phyloP scores from a whole-genome alignment of 148 eudicot genomes.

The Rhododendron molle region DNA sequence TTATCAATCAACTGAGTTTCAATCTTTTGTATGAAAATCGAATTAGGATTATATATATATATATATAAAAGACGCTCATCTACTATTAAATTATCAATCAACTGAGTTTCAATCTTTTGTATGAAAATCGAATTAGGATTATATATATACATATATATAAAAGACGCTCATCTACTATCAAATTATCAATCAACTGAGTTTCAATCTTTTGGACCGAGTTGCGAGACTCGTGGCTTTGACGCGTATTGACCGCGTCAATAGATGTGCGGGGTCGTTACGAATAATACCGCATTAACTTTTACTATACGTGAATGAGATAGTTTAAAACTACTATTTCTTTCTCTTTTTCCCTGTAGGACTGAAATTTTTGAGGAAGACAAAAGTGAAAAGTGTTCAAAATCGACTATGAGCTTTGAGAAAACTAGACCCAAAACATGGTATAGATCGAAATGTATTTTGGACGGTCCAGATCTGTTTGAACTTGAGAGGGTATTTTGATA shows the following conservation, averaged over 20 bases:
- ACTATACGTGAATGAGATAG: not conserved
- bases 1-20: no score
- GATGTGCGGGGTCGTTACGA: not conserved
- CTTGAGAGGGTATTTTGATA: no score
- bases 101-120: no score
- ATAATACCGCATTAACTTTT: not conserved
- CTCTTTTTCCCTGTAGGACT: not conserved
- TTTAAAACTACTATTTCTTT: not conserved
- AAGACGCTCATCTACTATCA: not conserved
- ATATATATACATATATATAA: no score
- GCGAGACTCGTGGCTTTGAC: not conserved
- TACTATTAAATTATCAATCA: no score
- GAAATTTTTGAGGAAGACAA: not conserved
- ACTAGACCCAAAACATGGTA: not conserved
- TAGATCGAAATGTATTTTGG: no score
- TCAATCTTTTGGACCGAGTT: not conserved
- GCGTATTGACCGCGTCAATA: not conserved
- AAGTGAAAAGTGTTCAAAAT: not conserved
- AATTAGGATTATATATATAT: no score
- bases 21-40: no score
- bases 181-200: not conserved
- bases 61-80: not conserved
- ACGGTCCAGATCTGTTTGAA: no score
- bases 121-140: no score
- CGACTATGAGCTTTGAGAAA: not conserved